Percentiles rank a stretch among this genome's conserved stretches.
These are phyloP conservation scores for Ophiostoma populinum DNA, from an alignment of 2,329 filamentous ascomycete genomes.

Conservation along the genomic window DNA sequence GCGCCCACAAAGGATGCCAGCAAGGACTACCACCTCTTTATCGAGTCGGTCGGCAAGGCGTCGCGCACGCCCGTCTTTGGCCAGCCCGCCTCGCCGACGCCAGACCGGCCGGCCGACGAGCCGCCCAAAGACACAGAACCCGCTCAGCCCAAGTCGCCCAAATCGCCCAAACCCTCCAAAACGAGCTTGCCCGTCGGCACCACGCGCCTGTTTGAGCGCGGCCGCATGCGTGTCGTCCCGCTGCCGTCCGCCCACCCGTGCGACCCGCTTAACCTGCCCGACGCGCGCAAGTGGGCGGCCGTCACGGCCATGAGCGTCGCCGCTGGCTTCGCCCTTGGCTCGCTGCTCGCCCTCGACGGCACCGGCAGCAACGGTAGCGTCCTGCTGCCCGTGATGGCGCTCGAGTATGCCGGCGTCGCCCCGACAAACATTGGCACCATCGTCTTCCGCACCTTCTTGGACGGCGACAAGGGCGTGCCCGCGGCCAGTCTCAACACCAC, in stretches of 20 bases:
- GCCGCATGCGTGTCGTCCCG: constrained; percentile 9
- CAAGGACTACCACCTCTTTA: constrained; percentile 10
- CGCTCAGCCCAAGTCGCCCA: neutral
- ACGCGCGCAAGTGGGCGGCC: constrained; percentile 18
- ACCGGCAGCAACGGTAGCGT: too few relatives aligned
- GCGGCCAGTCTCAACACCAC: neutral
- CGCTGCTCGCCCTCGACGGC: constrained; percentile 16
- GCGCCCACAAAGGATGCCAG: constrained; percentile 2
- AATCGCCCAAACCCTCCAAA: neutral
- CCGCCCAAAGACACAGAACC: neutral
- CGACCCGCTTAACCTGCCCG: constrained; percentile 18
- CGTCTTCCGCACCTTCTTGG: constrained; percentile 9
- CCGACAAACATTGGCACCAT: constrained; percentile 16
- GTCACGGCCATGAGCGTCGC: constrained; percentile 15
- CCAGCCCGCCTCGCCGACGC: too few relatives aligned
- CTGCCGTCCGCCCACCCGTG: constrained; percentile 10
- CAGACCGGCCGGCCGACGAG: too few relatives aligned
- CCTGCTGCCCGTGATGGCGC: constrained; percentile 18
- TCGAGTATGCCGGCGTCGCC: constrained; percentile 19
- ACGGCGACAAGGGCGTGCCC: neutral
- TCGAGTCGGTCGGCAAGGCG: constrained; percentile 4
- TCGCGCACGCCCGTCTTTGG: neutral
- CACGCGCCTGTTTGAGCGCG: constrained; percentile 7
- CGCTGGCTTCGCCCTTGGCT: constrained; percentile 15
- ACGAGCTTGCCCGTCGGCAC: constrained; percentile 8